phyloP scores from a whole-genome alignment of 129 eudicot species.

The Rutidosis leptorrhynchoides region DNA sequence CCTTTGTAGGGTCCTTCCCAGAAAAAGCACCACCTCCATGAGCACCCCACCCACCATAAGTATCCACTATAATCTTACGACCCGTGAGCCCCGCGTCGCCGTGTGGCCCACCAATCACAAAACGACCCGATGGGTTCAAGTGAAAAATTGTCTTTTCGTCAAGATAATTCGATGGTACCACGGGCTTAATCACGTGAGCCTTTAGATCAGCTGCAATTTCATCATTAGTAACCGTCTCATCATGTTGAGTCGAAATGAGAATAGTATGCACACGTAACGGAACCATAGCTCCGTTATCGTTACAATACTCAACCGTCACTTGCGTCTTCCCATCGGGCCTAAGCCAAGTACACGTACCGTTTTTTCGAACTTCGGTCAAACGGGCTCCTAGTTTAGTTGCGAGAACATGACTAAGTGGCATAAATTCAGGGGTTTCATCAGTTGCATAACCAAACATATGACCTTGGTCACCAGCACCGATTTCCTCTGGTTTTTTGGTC shows the following conservation, averaged over 20 bases:
- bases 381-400: constrained; percentile 30
- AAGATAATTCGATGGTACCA: constrained; percentile 18
- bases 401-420: constrained; percentile 30
- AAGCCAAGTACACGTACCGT: constrained; percentile 29
- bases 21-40: constrained; percentile 25
- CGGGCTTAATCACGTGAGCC: constrained; percentile 19
- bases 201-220: constrained; percentile 28
- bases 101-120: constrained; percentile 29
- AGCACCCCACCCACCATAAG: constrained; percentile 15
- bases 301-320: constrained; percentile 27
- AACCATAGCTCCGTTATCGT: constrained; percentile 30
- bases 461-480: constrained; percentile 34
- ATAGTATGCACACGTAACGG: constrained; percentile 24
- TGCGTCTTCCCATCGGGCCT: constrained; percentile 31
- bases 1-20: constrained; percentile 25
- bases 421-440: constrained; percentile 28
- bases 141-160: constrained; percentile 28
- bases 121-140: constrained; percentile 26
- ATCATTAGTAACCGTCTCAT: constrained; percentile 24
- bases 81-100: constrained; percentile 29
- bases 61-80: constrained; percentile 23
- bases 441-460: constrained; percentile 20
- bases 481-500: constrained; percentile 22
- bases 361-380: constrained; percentile 17
- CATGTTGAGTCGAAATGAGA: constrained; percentile 27